Conservation (phyloP, 345 rosid species). For the Rubroshorea leprosula region DNA sequence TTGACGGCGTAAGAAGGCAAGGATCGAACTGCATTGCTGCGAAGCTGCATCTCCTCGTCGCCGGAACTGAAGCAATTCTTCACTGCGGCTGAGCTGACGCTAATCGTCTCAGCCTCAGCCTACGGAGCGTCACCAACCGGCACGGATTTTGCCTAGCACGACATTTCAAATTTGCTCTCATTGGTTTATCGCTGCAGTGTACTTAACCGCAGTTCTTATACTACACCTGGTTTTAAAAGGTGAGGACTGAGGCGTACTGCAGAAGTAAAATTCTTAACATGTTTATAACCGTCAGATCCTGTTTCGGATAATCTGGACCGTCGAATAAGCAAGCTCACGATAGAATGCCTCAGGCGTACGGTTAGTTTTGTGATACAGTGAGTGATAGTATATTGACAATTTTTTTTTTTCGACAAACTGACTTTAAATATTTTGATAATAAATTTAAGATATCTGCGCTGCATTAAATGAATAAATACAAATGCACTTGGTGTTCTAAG, state of each 20-base stretch:
- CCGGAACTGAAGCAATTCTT: not conserved
- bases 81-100: constrained; percentile 3
- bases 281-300: not conserved
- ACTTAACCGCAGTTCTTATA: not conserved
- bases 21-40: constrained; percentile 43
- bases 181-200: constrained; percentile 8
- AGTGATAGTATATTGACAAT: too few relatives aligned
- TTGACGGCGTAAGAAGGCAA: constrained; percentile 48
- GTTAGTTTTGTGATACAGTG: too few relatives aligned
- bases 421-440: too few relatives aligned
- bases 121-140: constrained; percentile 8
- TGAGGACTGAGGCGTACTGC: not conserved
- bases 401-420: too few relatives aligned
- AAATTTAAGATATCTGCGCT: too few relatives aligned
- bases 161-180: constrained; percentile 22
- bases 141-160: constrained; percentile 20
- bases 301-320: not conserved
- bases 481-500: too few relatives aligned
- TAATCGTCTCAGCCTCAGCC: too few relatives aligned
- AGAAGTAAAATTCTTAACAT: not conserved
- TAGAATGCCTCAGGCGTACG: too few relatives aligned
- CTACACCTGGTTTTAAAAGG: not conserved
- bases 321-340: not conserved
- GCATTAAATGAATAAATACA: too few relatives aligned
- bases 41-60: constrained; percentile 28